Evolutionary conservation across 2,329 filamentous ascomycete species (phyloP).

Genomic region (Amphichorda felina): DNA sequence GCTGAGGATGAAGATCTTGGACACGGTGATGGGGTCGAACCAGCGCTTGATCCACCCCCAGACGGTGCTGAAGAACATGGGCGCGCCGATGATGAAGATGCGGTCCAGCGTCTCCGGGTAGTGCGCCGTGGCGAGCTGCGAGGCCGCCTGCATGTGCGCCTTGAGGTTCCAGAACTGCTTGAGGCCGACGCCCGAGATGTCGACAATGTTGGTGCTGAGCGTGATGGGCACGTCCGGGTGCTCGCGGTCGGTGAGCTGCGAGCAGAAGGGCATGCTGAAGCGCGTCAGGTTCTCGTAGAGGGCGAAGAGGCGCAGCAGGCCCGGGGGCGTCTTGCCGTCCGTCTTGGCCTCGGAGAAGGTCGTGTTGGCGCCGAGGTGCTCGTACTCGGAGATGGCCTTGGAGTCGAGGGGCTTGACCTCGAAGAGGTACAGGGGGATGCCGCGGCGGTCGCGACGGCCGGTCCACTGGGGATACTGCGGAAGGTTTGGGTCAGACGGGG

Average conservation of each 20-base stretch:
- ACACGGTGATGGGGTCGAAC: constrained; percentile 89
- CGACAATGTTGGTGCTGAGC: constrained; percentile 88
- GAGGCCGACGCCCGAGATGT: constrained; percentile 76
- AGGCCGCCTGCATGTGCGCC: constrained; percentile 86
- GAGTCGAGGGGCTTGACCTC: constrained; percentile 74
- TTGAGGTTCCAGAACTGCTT: constrained; percentile 96
- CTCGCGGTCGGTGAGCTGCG: constrained; percentile 59
- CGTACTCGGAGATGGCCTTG: constrained; percentile 71
- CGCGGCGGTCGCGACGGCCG: constrained; percentile 76
- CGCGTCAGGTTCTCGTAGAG: constrained; percentile 87
- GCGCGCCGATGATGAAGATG: constrained; percentile 71
- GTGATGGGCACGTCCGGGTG: constrained; percentile 77
- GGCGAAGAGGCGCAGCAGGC: constrained; percentile 77
- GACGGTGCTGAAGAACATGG: constrained; percentile 81
- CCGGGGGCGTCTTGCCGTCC: constrained; percentile 56
- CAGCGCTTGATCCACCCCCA: constrained; percentile 94
- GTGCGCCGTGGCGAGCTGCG: constrained; percentile 77
- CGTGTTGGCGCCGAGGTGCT: constrained; percentile 41
- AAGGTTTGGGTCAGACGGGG: not conserved
- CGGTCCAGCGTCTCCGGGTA: constrained; percentile 80
- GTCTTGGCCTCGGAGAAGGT: constrained; percentile 49
- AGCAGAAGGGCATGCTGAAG: constrained; percentile 78
- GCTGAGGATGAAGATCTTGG: constrained; percentile 87
- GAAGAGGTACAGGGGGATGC: constrained; percentile 86
- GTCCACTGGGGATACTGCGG: constrained; percentile 86